Evolutionary conservation across 2,329 filamentous ascomycete species (phyloP).

Genomic region (Cordyceps cateniannulata): DNA sequence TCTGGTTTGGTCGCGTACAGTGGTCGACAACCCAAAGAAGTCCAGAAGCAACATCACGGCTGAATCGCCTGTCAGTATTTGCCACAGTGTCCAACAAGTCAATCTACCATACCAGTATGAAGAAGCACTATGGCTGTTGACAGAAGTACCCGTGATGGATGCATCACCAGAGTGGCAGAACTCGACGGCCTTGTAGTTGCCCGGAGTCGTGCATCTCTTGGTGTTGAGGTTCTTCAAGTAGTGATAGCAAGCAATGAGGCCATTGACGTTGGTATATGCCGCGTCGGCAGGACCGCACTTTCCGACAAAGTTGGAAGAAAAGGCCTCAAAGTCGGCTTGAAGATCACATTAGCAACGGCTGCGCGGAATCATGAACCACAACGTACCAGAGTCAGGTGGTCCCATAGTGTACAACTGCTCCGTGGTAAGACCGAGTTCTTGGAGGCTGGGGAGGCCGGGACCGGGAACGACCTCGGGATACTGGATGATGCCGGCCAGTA

Average conservation of each 20-base stretch:
- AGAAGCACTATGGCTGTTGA: neutral
- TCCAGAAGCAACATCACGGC: neutral
- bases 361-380: too few species aligned
- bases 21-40: neutral
- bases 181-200: neutral
- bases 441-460: neutral
- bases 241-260: neutral
- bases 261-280: neutral
- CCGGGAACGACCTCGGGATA: slow-evolving; percentile 1
- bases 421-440: neutral
- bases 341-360: too few species aligned
- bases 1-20: neutral
- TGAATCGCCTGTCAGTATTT: neutral
- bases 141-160: neutral
- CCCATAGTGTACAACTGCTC: neutral
- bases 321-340: too few species aligned
- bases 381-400: too few species aligned
- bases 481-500: neutral
- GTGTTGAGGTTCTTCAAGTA: neutral
- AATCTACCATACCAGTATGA: neutral
- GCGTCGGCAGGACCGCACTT: neutral
- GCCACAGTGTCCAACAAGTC: too few species aligned
- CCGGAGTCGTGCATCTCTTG: neutral
- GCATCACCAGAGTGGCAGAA: slow-evolving; percentile 1
- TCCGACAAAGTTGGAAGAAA: too few species aligned